phyloP scores from a whole-genome alignment of 1,139 yeast genomes.

The Hansenula lynferdii region DNA sequence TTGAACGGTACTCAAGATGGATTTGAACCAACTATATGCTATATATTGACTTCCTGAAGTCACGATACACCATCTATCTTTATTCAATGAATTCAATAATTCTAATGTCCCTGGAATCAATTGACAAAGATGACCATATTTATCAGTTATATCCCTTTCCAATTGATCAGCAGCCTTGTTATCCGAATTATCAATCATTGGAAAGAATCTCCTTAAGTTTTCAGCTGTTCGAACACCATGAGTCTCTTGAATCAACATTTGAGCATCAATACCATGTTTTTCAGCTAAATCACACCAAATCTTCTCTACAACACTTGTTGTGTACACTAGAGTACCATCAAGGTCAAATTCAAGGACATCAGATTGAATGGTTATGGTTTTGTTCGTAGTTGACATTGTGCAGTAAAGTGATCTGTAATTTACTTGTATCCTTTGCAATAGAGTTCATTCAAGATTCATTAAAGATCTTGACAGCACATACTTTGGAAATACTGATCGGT shows the following conservation, averaged over 20 bases:
- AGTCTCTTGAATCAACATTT: conserved; percentile 64
- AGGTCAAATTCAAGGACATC: conserved; percentile 57
- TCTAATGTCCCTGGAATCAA: conserved; percentile 73
- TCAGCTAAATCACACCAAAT: conserved; percentile 75
- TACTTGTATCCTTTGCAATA: no score
- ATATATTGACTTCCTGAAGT: conserved; percentile 76
- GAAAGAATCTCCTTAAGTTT: conserved; percentile 69
- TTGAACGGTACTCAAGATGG: conserved; percentile 42
- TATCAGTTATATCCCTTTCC: conserved; percentile 58
- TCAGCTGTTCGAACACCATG: conserved; percentile 86
- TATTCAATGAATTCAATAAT: conserved; percentile 48
- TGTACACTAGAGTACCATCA: conserved; percentile 81
- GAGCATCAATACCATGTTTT: conserved; percentile 67
- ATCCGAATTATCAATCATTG: conserved; percentile 63
- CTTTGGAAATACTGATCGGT: no score
- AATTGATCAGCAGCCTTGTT: conserved; percentile 44
- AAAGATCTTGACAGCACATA: no score
- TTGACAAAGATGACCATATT: conserved; percentile 65
- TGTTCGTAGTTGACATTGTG: no score
- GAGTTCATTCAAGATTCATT: no score
- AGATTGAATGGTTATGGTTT: conserved; percentile 9
- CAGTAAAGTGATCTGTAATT: no score
- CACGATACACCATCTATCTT: conserved; percentile 56
- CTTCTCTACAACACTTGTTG: conserved; percentile 77
- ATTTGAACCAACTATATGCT: conserved; percentile 74